Evolutionary conservation across 2,329 filamentous ascomycete genomes (phyloP).

Genomic region (Fusarium veterinarium): DNA sequence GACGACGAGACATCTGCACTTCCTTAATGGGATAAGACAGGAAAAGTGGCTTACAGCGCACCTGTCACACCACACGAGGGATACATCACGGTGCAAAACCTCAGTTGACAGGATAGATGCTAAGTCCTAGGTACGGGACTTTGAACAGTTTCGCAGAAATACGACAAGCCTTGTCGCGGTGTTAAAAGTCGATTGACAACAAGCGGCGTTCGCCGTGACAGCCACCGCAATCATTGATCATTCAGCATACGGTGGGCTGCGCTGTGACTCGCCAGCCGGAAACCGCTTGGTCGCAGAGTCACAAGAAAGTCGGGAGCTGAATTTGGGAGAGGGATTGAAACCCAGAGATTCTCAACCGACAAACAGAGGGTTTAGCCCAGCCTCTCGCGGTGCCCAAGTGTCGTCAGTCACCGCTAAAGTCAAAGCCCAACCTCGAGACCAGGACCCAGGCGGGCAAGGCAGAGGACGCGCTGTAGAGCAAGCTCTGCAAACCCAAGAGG

Average conservation of each 20-base stretch:
- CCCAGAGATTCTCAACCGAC: constrained; percentile 2
- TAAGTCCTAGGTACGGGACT: constrained; percentile 16
- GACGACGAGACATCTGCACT: constrained; percentile 23
- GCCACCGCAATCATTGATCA: constrained; percentile 34
- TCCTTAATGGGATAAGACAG: constrained; percentile 42
- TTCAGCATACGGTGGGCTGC: constrained; percentile 24
- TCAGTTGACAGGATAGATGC: constrained; percentile 15
- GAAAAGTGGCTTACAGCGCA: constrained; percentile 34
- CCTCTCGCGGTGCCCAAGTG: constrained; percentile 33
- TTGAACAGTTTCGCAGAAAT: constrained; percentile 1
- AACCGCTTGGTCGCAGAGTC: constrained; percentile 34
- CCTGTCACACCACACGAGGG: constrained; percentile 39
- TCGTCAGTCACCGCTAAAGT: constrained; percentile 41
- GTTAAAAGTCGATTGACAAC: constrained; percentile 17
- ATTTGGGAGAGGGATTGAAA: neutral
- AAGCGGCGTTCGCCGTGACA: constrained; percentile 22
- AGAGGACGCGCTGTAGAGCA: constrained; percentile 20
- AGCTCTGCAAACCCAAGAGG: constrained; percentile 26
- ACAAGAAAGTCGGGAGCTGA: constrained; percentile 16
- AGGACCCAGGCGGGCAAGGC: constrained; percentile 25
- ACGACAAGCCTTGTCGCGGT: neutral
- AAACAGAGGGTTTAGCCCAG: constrained; percentile 16
- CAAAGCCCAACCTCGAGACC: constrained; percentile 32
- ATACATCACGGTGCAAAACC: constrained; percentile 26
- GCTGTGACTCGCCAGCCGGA: constrained; percentile 39